These are phyloP conservation scores for Debaryomyces nepalensis DNA, from an alignment of 1,139 yeast genomes.

Conservation along the genomic window DNA sequence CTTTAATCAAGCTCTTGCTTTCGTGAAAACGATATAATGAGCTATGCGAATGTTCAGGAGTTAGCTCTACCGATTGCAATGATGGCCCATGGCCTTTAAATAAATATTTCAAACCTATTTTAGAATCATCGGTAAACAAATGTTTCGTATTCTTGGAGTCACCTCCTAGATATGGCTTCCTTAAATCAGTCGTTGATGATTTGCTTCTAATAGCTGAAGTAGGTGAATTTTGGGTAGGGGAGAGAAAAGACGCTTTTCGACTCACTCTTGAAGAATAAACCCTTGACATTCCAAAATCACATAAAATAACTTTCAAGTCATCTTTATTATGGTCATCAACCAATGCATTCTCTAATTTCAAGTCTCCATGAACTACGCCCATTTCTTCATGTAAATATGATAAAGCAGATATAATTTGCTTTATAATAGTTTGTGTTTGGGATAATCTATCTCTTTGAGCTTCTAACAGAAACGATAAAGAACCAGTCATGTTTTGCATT, in stretches of 20 bases:
- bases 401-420: constrained; percentile 66
- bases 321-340: constrained; percentile 45
- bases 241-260: constrained; percentile 28
- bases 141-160: constrained; percentile 33
- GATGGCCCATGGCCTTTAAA: constrained; percentile 41
- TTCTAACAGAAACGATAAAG: constrained; percentile 36
- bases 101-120: constrained; percentile 37
- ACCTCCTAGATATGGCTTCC: constrained; percentile 43
- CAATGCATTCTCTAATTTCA: constrained; percentile 84
- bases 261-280: constrained; percentile 38
- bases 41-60: constrained; percentile 31
- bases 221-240: constrained; percentile 14
- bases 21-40: constrained; percentile 9
- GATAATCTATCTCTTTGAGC: constrained; percentile 30
- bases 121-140: constrained; percentile 38
- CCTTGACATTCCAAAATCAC: constrained; percentile 88
- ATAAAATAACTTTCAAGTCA: constrained; percentile 50
- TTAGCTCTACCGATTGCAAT: constrained; percentile 37
- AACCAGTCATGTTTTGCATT: constrained; percentile 32
- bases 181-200: constrained; percentile 42
- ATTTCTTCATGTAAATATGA: constrained; percentile 67
- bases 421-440: constrained; percentile 32
- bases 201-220: constrained; percentile 47
- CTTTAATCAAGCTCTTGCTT: constrained; percentile 8
- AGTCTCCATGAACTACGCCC: constrained; percentile 85